These are phyloP conservation scores for Arabidopsis hybrid DNA, from an alignment of 441 rosid genomes.

Conservation along the genomic window DNA sequence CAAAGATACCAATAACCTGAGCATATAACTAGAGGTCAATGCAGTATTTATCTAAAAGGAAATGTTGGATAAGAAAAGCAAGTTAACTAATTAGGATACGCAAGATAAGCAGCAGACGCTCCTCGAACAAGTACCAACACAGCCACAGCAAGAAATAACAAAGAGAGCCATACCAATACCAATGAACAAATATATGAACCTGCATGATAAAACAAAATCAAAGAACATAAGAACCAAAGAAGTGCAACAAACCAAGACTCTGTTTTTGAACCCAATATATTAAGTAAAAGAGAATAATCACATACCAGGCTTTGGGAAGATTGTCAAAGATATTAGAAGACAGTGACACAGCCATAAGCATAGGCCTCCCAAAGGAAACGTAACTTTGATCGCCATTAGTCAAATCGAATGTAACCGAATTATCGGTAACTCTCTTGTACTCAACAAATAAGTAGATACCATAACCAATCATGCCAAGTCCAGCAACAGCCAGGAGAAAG, in stretches of 20 bases:
- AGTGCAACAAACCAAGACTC: neutral
- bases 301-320: constrained; percentile 95
- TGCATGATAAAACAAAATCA: constrained; percentile 45
- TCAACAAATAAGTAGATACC: constrained; percentile 96
- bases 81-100: constrained; percentile 68
- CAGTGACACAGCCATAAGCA: constrained; percentile 75
- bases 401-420: constrained; percentile 43
- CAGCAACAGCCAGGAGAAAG: constrained; percentile 82
- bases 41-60: neutral
- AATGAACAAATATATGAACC: constrained; percentile 94
- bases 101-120: constrained; percentile 93
- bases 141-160: constrained; percentile 90
- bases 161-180: constrained; percentile 87
- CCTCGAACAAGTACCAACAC: constrained; percentile 76
- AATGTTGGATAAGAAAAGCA: neutral
- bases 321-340: constrained; percentile 60
- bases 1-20: neutral
- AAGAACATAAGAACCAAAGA: constrained; percentile 19
- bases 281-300: constrained; percentile 28
- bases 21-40: neutral
- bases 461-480: constrained; percentile 94
- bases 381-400: constrained; percentile 43
- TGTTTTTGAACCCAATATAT: neutral
- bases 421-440: constrained; percentile 58
- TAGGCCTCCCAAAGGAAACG: constrained; percentile 84